These are phyloP conservation scores for Trametes sp. DNA, from an alignment of 1,284 basidiomycete genomes.

Conservation along the genomic window DNA sequence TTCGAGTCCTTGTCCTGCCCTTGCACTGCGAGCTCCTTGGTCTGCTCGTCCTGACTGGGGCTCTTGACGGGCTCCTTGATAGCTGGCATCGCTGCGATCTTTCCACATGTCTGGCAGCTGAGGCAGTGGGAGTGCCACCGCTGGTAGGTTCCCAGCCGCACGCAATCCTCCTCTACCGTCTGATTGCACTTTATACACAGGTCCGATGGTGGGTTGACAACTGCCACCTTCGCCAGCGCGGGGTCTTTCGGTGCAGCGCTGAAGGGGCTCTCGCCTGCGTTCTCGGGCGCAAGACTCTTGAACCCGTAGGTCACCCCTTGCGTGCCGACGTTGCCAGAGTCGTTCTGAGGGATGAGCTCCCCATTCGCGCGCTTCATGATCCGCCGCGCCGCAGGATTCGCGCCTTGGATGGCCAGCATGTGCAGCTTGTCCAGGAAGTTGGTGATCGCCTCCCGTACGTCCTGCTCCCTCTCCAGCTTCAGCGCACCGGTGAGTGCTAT, in stretches of 20 bases:
- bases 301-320: constrained; percentile 88
- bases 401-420: constrained; percentile 87
- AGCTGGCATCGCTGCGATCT: constrained; percentile 70
- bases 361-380: constrained; percentile 74
- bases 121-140: constrained; percentile 97
- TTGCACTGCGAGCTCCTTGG: constrained; percentile 30
- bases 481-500: constrained; percentile 97
- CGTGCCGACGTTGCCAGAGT: constrained; percentile 69
- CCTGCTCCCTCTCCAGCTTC: constrained; percentile 92
- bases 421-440: constrained; percentile 94
- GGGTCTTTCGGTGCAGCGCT: constrained; percentile 52
- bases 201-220: constrained; percentile 81
- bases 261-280: constrained; percentile 88
- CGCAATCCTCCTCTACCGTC: constrained; percentile 98
- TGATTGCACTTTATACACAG: constrained; percentile 89
- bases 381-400: constrained; percentile 78
- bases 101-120: constrained; percentile 83
- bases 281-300: constrained; percentile 86
- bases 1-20: constrained; percentile 47
- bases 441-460: constrained; percentile 83
- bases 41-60: constrained; percentile 21
- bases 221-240: constrained; percentile 54
- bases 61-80: constrained; percentile 57
- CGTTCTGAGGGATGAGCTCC: constrained; percentile 55
- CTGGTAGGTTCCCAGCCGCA: constrained; percentile 91